Evolutionary conservation across 352 stramenopile genomes (phyloP), one percentile per base, ranked within the genome.

Genomic region (Globisporangium canariense): DNA sequence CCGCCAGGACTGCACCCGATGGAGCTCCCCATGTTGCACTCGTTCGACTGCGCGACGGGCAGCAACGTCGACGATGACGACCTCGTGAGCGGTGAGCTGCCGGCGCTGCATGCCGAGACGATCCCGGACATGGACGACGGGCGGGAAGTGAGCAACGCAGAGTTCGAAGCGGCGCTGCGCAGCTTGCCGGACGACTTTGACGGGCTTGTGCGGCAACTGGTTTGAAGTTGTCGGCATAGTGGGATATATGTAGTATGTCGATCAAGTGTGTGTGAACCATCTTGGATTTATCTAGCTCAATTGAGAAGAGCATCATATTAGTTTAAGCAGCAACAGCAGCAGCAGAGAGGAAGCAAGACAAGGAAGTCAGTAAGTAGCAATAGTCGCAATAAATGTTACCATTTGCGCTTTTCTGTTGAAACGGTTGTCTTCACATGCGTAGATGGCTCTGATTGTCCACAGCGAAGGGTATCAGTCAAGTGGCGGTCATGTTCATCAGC

Each of bases 171-270:
- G 10, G 46, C 60, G 13, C 28, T 65, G 16, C 28, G 52, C 18
- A 54, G 25, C 30, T 11, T 59, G 14, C 49, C 41, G 14, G 50
- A 45, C 36, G 60, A 60, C 38, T 65, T 60, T 52, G 60, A 65
- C 11, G 49, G 28, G 38, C 50, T 65, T 38, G 60, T 65, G 11
- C 28, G 16, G 18, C 36, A 65, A 14, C 8, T 65, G 32, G 52
- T 30, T 13, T 58, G 52, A 58, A 5, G 0, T 0, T 14, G 18
- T 22, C 5, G 13, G 5, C 20, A 25, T 51, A 4, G 4, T 25
- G 2, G 18, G 20, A 6, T 56, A 36, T 22, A 14, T 20, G 52
- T n/a, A 58, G 18, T 18, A 3, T 58, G n/a, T 46, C 45, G 45
- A 51, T 51, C 45, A 16, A 32, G 32, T 45, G 18, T 56, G 16